phyloP scores from a whole-genome alignment of 179 eudicot species.

The Silene coronaria region DNA sequence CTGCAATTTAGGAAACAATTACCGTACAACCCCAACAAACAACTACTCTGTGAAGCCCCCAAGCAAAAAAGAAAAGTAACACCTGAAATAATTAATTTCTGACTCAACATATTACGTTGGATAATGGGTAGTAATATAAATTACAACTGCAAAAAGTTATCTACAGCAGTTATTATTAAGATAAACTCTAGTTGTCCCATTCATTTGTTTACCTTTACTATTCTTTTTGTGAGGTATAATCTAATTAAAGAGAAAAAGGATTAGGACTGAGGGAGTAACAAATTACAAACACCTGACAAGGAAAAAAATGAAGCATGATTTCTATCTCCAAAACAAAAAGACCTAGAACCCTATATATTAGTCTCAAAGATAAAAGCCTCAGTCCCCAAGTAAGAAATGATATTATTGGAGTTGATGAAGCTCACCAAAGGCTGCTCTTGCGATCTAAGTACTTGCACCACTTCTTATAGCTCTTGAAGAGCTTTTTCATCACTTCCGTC shows the following conservation, averaged over 20 bases:
- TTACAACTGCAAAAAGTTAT: not conserved
- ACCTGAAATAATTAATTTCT: not conserved
- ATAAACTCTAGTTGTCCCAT: not conserved
- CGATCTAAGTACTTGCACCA: conserved; percentile 99
- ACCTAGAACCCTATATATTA: not conserved
- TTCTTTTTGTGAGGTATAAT: no score
- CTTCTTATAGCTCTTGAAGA: conserved; percentile 93
- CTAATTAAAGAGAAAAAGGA: no score
- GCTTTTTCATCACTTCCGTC: conserved; percentile 93
- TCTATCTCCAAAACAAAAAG: not conserved
- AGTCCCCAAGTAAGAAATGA: not conserved
- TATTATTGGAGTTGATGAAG: conserved; percentile 10
- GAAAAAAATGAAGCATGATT: not conserved
- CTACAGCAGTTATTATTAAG: not conserved
- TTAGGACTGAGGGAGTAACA: not conserved
- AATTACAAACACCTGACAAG: not conserved
- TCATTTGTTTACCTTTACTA: no score
- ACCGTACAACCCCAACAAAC: not conserved
- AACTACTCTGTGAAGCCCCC: not conserved
- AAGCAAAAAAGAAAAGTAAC: not conserved
- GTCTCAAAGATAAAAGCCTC: not conserved
- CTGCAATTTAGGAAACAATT: conserved; percentile 34
- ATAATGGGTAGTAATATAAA: not conserved
- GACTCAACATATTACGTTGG: not conserved
- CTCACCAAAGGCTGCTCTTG: conserved; percentile 97